Conservation (phyloP, 2,329 filamentous ascomycete species). For the Aspergillus candidus region DNA sequence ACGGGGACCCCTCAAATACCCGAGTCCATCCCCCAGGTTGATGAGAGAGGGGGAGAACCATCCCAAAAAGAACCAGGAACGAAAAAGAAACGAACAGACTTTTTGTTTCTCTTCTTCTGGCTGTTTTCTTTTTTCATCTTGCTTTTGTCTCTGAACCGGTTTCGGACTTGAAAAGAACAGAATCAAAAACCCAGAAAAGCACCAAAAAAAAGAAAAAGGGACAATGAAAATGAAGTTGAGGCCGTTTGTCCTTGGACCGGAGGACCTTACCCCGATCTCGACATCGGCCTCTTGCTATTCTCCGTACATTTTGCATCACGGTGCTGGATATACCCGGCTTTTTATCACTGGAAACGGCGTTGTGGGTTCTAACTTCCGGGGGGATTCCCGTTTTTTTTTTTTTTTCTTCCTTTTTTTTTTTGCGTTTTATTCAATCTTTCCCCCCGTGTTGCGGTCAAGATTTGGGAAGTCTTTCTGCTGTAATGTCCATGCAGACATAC, state of each 20-base stretch:
- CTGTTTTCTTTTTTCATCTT: conserved; percentile 10
- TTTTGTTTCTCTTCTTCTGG: conserved; percentile 8
- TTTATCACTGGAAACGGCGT: conserved; percentile 35
- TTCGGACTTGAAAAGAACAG: conserved; percentile 13
- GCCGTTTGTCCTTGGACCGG: conserved; percentile 5
- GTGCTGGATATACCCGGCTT: conserved; percentile 47
- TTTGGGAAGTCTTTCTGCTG: not conserved
- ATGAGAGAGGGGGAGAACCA: no score
- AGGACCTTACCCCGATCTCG: conserved; percentile 7
- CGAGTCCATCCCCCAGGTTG: no score
- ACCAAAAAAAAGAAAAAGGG: no score
- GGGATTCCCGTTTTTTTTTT: conserved; percentile 10
- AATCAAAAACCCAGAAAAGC: no score
- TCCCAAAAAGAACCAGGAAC: not conserved
- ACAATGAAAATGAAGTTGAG: not conserved
- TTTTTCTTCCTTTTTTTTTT: conserved; percentile 9
- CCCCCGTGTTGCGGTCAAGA: not conserved
- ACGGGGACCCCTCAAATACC: not conserved
- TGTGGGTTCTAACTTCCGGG: conserved; percentile 19
- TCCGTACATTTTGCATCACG: conserved; percentile 41
- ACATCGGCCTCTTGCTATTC: conserved; percentile 19
- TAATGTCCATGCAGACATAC: not conserved
- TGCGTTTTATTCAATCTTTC: conserved; percentile 14
- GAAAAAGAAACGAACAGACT: conserved; percentile 17
- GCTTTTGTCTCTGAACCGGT: conserved; percentile 18